Evolutionary conservation across 139 green algal genomes (phyloP).

Genomic region (Chlorella sp.): DNA sequence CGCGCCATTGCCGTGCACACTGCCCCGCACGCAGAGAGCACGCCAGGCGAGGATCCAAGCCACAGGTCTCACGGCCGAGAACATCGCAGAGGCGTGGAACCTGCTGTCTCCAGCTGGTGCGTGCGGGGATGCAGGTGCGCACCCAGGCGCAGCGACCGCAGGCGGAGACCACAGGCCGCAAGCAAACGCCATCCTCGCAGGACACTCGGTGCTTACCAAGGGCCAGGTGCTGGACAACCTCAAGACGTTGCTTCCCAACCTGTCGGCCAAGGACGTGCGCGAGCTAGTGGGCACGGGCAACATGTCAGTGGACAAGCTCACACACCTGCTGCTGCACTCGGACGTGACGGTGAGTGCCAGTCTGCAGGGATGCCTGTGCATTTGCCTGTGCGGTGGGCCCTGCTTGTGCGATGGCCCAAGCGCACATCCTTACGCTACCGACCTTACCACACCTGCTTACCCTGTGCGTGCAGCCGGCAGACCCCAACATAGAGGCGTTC

Average conservation of each 20-base stretch:
- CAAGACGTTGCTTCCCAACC: slow-evolving; percentile 12
- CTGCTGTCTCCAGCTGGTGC: background rate
- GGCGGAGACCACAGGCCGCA: background rate
- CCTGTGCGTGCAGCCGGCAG: background rate
- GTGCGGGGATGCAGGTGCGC: background rate
- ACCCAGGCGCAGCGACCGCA: background rate
- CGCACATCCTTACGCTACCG: no score
- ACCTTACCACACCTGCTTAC: no score
- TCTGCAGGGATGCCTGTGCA: no score
- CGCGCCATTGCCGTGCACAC: no score
- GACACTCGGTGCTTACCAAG: slow-evolving; percentile 13
- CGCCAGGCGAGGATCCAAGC: no score
- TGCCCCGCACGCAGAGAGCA: no score
- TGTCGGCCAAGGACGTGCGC: slow-evolving; percentile 9
- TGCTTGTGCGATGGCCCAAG: background rate
- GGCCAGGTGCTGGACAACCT: slow-evolving; percentile 15
- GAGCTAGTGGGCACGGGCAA: slow-evolving; percentile 20
- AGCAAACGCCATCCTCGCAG: background rate
- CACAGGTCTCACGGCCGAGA: background rate
- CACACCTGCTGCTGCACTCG: slow-evolving; percentile 11
- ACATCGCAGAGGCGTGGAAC: background rate
- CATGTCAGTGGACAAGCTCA: slow-evolving; percentile 22
- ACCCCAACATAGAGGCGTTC: background rate
- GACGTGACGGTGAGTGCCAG: slow-evolving; percentile 6
- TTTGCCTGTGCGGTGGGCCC: background rate